phyloP scores from a whole-genome alignment of 139 green algal genomes.

The Monoraphidium neglectum region DNA sequence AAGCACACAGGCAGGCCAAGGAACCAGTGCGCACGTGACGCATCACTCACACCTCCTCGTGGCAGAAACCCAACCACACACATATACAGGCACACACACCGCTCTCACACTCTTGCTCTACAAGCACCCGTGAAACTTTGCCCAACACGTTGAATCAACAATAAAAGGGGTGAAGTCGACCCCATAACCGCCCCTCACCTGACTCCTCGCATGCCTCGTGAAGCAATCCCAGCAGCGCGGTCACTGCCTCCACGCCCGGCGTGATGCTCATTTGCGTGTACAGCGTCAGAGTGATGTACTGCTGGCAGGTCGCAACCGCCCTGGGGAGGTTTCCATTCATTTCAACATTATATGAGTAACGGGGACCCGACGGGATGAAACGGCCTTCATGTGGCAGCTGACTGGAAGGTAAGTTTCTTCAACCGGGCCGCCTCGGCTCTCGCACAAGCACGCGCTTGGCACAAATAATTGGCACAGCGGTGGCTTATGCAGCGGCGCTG shows the following conservation, averaged over 20 bases:
- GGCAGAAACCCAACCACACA: background rate
- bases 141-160: no score
- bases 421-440: background rate
- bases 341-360: background rate
- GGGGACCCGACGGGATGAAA: background rate
- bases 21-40: no score
- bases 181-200: background rate
- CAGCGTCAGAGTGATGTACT: constrained; percentile 69
- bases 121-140: background rate
- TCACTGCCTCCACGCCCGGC: constrained; percentile 37
- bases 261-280: constrained; percentile 57
- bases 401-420: background rate
- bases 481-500: background rate
- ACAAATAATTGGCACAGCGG: background rate
- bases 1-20: no score
- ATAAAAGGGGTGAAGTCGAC: no score
- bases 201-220: constrained; percentile 49
- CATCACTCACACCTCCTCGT: no score
- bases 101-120: background rate
- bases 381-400: background rate
- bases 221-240: constrained; percentile 53
- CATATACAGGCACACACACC: background rate
- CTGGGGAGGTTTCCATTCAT: no score
- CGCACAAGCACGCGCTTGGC: background rate
- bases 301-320: constrained; percentile 50